phyloP scores from a whole-genome alignment of 1,139 yeast species.

The Yamadazyma triangularis region DNA sequence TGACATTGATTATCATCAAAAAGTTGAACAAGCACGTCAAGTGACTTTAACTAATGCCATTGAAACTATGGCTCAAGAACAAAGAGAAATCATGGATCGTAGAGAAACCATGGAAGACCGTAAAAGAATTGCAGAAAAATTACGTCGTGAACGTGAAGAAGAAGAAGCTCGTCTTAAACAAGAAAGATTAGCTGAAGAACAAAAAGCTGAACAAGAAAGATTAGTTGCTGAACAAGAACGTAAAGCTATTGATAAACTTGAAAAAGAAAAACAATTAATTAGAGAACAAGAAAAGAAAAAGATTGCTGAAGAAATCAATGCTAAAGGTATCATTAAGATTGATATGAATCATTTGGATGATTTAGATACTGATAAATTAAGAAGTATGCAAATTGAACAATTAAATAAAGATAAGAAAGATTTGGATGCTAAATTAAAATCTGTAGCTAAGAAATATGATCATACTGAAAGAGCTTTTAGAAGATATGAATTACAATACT shows the following conservation, averaged over 20 bases:
- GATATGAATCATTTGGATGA: constrained; percentile 76
- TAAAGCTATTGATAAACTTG: constrained; percentile 74
- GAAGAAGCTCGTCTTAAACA: constrained; percentile 56
- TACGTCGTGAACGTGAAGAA: constrained; percentile 50
- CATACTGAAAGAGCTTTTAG: constrained; percentile 93
- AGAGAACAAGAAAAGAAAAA: constrained; percentile 67
- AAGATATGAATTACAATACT: constrained; percentile 71
- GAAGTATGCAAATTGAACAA: constrained; percentile 79
- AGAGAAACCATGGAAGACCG: constrained; percentile 58
- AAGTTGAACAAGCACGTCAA: constrained; percentile 33
- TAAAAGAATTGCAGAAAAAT: constrained; percentile 39
- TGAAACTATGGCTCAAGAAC: constrained; percentile 43
- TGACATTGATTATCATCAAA: constrained; percentile 45
- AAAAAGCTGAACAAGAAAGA: constrained; percentile 83
- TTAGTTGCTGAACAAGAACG: constrained; percentile 75
- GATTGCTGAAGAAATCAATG: constrained; percentile 84
- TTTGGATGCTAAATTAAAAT: constrained; percentile 68
- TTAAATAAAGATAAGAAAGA: constrained; percentile 79
- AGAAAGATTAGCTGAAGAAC: constrained; percentile 66
- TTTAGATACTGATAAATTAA: constrained; percentile 70
- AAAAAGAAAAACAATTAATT: constrained; percentile 70
- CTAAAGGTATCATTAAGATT: constrained; percentile 84
- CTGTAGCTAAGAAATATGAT: constrained; percentile 72
- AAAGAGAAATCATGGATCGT: constrained; percentile 62
- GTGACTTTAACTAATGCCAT: constrained; percentile 58